These are phyloP conservation scores for Xylariomycetidae sp. DNA, from an alignment of 2,329 filamentous ascomycete species.

Conservation along the genomic window DNA sequence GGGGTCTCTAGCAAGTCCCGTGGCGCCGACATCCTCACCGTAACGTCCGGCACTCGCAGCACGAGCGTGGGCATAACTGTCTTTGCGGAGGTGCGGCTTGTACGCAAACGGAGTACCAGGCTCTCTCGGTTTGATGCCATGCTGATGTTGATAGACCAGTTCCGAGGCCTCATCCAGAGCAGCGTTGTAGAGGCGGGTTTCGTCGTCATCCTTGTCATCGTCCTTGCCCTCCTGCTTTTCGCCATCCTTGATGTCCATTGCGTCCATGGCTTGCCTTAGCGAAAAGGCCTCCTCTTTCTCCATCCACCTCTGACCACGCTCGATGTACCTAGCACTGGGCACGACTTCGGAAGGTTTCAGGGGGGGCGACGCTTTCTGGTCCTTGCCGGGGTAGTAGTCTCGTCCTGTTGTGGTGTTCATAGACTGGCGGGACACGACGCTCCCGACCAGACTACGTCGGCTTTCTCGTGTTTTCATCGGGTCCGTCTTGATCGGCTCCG, in stretches of 20 bases:
- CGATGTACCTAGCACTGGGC: slow-evolving; percentile 63
- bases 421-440: slow-evolving; percentile 46
- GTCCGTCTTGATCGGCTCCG: slow-evolving; percentile 22
- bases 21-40: slow-evolving; percentile 39
- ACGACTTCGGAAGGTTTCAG: slow-evolving; percentile 56
- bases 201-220: slow-evolving; percentile 42
- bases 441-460: slow-evolving; percentile 39
- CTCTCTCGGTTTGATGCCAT: slow-evolving; percentile 47
- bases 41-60: slow-evolving; percentile 52
- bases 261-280: slow-evolving; percentile 65
- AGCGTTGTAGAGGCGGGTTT: slow-evolving; percentile 58
- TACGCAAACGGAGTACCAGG: slow-evolving; percentile 63
- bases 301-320: slow-evolving; percentile 70
- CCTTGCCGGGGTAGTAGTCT: slow-evolving; percentile 45
- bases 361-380: slow-evolving; percentile 30
- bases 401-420: slow-evolving; percentile 36
- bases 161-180: slow-evolving; percentile 74
- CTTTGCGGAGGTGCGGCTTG: slow-evolving; percentile 60
- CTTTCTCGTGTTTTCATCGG: slow-evolving; percentile 24
- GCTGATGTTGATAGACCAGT: slow-evolving; percentile 70
- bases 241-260: slow-evolving; percentile 54
- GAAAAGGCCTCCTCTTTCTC: slow-evolving; percentile 72
- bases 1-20: slow-evolving; percentile 38
- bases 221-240: slow-evolving; percentile 18
- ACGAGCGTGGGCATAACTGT: slow-evolving; percentile 64